Evolutionary conservation across 1,139 yeast species (phyloP).

Genomic region (Candida gigantensis): DNA sequence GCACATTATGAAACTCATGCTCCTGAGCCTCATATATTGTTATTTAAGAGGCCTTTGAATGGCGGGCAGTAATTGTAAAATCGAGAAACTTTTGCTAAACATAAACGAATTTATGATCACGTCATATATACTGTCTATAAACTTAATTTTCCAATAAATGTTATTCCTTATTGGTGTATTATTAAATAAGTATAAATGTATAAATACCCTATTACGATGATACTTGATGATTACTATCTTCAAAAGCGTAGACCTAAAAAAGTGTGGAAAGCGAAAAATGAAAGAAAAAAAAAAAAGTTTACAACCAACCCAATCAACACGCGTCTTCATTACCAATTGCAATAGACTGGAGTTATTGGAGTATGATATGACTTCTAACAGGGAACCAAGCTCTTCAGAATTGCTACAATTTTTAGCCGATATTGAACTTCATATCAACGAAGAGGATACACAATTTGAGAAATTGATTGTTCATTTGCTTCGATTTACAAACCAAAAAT

Average conservation of each 20-base stretch:
- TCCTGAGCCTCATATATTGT: constrained; percentile 95
- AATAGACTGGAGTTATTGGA: not conserved
- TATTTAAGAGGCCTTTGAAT: constrained; percentile 72
- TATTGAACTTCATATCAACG: constrained; percentile 32
- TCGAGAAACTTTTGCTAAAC: too few relatives aligned
- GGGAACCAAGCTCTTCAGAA: constrained; percentile 25
- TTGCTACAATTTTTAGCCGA: constrained; percentile 38
- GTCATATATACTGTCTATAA: not conserved
- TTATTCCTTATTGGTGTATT: not conserved
- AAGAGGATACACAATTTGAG: constrained; percentile 40
- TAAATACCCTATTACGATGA: not conserved
- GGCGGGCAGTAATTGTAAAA: constrained; percentile 27
- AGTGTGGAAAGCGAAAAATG: not conserved
- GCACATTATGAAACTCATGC: constrained; percentile 97
- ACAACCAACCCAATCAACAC: not conserved
- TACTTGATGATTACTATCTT: not conserved
- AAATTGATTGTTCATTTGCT: constrained; percentile 36
- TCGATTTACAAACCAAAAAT: constrained; percentile 30
- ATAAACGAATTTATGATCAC: not conserved
- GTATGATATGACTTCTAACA: constrained; percentile 13
- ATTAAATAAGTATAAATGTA: not conserved
- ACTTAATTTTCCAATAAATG: not conserved
- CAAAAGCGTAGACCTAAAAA: not conserved
- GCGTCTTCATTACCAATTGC: not conserved
- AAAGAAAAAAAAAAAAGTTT: constrained; percentile 1